These are phyloP conservation scores for Calvatia gigantea DNA, from an alignment of 768 basidiomycete species.

Conservation along the genomic window DNA sequence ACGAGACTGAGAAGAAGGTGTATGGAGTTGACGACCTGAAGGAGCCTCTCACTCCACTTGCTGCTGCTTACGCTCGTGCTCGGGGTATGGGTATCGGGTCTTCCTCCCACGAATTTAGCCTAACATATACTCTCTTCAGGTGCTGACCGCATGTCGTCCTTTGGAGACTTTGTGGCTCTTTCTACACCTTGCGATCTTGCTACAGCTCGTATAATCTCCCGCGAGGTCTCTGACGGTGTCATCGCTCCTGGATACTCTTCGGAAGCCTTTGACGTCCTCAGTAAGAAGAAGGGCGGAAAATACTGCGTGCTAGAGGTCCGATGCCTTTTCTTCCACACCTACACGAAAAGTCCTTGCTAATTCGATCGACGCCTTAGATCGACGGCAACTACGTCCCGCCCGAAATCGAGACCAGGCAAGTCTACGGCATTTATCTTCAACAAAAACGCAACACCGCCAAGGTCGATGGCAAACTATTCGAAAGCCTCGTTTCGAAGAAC, in stretches of 20 bases:
- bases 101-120: neutral
- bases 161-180: constrained; percentile 97
- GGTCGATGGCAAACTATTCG: constrained; percentile 77
- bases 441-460: constrained; percentile 89
- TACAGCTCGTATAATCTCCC: constrained; percentile 95
- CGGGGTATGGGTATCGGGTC: constrained; percentile 54
- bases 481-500: constrained; percentile 86
- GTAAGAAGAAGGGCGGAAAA: constrained; percentile 97
- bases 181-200: constrained; percentile 90
- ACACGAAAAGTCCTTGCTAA: neutral
- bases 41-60: constrained; percentile 83
- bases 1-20: constrained; percentile 84
- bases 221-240: constrained; percentile 98
- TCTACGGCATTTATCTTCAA: constrained; percentile 88
- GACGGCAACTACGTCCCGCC: constrained; percentile 80
- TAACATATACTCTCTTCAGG: constrained; percentile 38
- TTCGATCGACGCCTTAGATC: constrained; percentile 61
- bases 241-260: constrained; percentile 91
- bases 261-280: constrained; percentile 86
- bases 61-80: constrained; percentile 93
- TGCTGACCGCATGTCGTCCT: constrained; percentile 99
- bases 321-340: neutral
- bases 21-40: constrained; percentile 97
- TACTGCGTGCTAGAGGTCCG: constrained; percentile 93
- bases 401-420: constrained; percentile 87